Evolutionary conservation across 176 grass and related monocot genomes (phyloP).

Genomic region (Carex littledalei): DNA sequence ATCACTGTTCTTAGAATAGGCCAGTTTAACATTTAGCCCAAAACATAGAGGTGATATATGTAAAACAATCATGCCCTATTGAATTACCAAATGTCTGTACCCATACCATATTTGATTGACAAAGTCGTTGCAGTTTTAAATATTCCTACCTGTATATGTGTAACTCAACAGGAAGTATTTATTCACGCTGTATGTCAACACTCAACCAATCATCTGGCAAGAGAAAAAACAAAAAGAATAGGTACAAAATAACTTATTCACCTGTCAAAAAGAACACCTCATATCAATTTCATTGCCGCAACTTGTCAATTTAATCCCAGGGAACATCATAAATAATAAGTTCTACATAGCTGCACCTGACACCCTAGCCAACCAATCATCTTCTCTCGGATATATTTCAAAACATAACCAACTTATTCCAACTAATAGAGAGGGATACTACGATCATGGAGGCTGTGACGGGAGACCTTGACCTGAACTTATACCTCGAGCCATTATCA

Average conservation of each 20-base stretch:
- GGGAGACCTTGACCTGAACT: conserved; percentile 42
- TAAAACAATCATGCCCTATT: no score
- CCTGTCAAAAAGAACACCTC: not conserved
- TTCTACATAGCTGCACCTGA: not conserved
- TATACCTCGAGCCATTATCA: conserved; percentile 38
- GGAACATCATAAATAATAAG: not conserved
- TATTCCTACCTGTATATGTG: not conserved
- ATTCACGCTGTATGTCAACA: not conserved
- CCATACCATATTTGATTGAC: no score
- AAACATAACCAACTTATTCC: not conserved
- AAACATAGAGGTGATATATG: no score
- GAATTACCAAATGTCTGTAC: no score
- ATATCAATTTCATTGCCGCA: not conserved
- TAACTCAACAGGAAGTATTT: not conserved
- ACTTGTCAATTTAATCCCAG: conserved; percentile 13
- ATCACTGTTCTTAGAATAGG: no score
- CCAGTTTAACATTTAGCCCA: no score
- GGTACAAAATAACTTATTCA: not conserved
- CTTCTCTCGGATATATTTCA: not conserved
- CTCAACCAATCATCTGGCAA: not conserved
- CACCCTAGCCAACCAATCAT: not conserved
- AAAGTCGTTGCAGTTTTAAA: no score
- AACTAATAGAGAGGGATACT: not conserved
- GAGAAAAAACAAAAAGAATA: not conserved
- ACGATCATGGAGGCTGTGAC: conserved; percentile 15